Evolutionary conservation across 2,329 filamentous ascomycete genomes (phyloP).

Genomic region (Fusarium sp.): DNA sequence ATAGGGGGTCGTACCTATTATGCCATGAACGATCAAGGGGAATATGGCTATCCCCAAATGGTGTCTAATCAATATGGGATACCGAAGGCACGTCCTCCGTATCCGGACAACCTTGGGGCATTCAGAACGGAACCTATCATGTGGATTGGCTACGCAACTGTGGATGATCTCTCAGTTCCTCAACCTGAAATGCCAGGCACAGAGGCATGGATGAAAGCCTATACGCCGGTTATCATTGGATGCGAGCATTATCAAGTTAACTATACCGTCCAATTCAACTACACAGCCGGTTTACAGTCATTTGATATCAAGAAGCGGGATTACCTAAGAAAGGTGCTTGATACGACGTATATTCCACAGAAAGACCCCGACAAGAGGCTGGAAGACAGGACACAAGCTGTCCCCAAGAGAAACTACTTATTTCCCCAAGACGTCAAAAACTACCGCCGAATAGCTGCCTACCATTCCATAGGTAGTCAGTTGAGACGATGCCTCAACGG

Average conservation of each 20-base stretch:
- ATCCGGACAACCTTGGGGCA: not conserved
- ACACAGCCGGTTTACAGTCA: not conserved
- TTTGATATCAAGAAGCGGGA: fast-evolving
- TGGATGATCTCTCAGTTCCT: fast-evolving
- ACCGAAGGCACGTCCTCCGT: not conserved
- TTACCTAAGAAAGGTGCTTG: not conserved
- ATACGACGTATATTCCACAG: not conserved
- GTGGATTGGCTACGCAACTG: conserved; percentile 16
- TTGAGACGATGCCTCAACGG: not conserved
- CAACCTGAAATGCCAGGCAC: fast-evolving
- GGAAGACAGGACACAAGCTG: conserved; percentile 1
- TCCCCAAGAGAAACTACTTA: not conserved
- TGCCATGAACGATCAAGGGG: fast-evolving
- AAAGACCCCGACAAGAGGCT: not conserved
- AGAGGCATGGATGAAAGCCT: fast-evolving
- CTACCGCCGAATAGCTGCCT: not conserved
- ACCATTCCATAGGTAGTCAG: not conserved
- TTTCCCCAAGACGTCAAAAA: fast-evolving
- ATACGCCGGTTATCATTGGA: not conserved
- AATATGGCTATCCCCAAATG: fast-evolving
- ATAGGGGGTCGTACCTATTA: fast-evolving
- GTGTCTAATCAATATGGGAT: fast-evolving
- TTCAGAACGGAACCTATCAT: conserved; percentile 24
- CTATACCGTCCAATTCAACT: not conserved
- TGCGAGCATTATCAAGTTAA: conserved; percentile 15